Evolutionary conservation across 2,329 filamentous ascomycete species (phyloP).

Genomic region (Sclerotinia subarctica): DNA sequence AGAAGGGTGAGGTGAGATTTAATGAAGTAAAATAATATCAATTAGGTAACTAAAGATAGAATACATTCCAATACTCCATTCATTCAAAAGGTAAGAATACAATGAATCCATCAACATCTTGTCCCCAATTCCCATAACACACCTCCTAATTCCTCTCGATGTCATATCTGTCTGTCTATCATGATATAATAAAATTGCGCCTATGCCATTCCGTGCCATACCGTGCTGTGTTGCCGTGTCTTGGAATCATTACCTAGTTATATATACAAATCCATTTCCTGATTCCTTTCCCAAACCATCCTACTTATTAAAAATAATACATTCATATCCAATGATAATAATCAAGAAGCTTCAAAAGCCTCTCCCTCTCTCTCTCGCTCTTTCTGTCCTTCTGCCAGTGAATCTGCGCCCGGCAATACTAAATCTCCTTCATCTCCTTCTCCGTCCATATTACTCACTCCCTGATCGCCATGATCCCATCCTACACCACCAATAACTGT

Average conservation of each 20-base stretch:
- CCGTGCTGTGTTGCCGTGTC: neutral
- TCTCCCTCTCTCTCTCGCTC: neutral
- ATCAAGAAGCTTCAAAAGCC: slow-evolving; percentile 5
- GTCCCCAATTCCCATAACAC: neutral
- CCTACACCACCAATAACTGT: slow-evolving; percentile 45
- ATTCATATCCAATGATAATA: neutral
- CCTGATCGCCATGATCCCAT: slow-evolving; percentile 25
- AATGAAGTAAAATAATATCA: too few species aligned
- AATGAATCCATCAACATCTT: neutral
- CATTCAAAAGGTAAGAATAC: too few species aligned
- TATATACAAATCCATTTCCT: neutral
- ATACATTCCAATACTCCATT: too few species aligned
- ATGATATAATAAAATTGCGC: slow-evolving; percentile 6
- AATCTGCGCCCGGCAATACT: neutral
- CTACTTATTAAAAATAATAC: neutral
- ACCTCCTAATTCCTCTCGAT: neutral
- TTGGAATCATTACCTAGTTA: neutral
- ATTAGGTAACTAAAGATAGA: too few species aligned
- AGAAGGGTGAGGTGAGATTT: too few species aligned
- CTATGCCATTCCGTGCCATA: neutral
- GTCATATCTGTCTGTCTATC: neutral
- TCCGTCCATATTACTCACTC: neutral
- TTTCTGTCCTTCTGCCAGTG: neutral
- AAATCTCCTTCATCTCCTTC: slow-evolving; percentile 18
- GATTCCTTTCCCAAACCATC: neutral